phyloP scores from a whole-genome alignment of 768 basidiomycete species.

The Amyloporia xantha region DNA sequence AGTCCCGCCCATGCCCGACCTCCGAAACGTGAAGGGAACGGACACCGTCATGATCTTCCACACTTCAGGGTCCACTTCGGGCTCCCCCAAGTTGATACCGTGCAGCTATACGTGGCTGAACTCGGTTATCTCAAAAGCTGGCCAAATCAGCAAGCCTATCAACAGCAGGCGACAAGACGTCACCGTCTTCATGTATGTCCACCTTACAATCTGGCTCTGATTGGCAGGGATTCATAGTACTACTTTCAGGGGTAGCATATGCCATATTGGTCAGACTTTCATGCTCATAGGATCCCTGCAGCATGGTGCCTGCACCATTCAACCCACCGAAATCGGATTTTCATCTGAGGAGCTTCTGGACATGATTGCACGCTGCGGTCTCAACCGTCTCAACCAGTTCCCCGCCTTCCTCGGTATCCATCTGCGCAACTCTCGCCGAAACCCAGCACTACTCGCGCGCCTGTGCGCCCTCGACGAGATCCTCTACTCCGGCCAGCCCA shows the following conservation, averaged over 20 bases:
- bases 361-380: slow-evolving; percentile 55
- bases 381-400: slow-evolving; percentile 70
- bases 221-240: no score
- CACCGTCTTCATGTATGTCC: slow-evolving; percentile 56
- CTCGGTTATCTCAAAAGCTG: slow-evolving; percentile 49
- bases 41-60: slow-evolving; percentile 61
- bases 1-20: slow-evolving; percentile 42
- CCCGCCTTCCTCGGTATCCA: slow-evolving; percentile 56
- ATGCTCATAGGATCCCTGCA: slow-evolving; percentile 65
- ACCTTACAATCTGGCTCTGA: no score
- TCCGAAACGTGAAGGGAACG: slow-evolving; percentile 3
- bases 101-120: slow-evolving; percentile 58
- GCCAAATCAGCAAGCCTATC: slow-evolving; percentile 40
- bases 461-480: slow-evolving; percentile 53
- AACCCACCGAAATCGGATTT: slow-evolving; percentile 55
- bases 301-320: slow-evolving; percentile 61
- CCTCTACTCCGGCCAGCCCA: slow-evolving; percentile 53
- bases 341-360: slow-evolving; percentile 57
- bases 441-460: slow-evolving; percentile 52
- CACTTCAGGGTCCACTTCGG: slow-evolving; percentile 71
- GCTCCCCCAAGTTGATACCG: slow-evolving; percentile 68
- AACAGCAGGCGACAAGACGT: slow-evolving; percentile 53
- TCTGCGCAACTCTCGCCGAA: slow-evolving; percentile 45
- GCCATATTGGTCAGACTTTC: slow-evolving; percentile 67
- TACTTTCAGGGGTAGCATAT: slow-evolving; percentile 74